These are phyloP conservation scores for Magnaporthiopsis incrustans DNA, from an alignment of 2,329 filamentous ascomycete genomes.

Conservation along the genomic window DNA sequence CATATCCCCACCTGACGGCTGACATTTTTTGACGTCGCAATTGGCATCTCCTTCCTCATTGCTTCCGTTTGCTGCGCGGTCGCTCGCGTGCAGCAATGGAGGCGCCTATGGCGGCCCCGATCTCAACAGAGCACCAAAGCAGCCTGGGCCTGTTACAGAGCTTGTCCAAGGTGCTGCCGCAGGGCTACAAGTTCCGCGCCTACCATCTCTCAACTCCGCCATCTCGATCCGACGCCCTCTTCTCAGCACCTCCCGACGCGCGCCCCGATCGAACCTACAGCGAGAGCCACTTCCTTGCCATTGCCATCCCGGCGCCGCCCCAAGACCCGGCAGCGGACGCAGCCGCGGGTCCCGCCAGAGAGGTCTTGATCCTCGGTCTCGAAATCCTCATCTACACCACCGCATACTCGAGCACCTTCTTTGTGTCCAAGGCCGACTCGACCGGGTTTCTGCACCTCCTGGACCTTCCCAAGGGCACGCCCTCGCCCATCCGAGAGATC, in stretches of 20 bases:
- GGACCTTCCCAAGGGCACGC: conserved; percentile 49
- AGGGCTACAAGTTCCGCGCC: conserved; percentile 53
- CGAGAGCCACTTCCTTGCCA: conserved; percentile 68
- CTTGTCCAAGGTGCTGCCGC: conserved; percentile 45
- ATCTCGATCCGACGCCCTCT: conserved; percentile 65
- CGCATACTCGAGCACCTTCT: conserved; percentile 71
- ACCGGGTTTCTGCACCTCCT: conserved; percentile 75
- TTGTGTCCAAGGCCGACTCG: conserved; percentile 95
- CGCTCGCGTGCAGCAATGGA: not conserved
- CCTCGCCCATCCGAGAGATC: conserved; percentile 67
- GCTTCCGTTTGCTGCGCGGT: not conserved
- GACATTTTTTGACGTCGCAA: not conserved
- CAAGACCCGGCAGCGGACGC: not conserved
- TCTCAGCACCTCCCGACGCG: conserved; percentile 65
- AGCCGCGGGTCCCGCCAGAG: conserved; percentile 18
- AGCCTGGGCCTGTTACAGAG: conserved; percentile 25
- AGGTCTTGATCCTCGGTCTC: conserved; percentile 71
- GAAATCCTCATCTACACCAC: conserved; percentile 87
- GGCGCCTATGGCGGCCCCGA: not conserved
- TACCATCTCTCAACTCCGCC: conserved; percentile 87
- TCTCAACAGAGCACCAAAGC: conserved; percentile 13
- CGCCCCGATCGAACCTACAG: conserved; percentile 72
- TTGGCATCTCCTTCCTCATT: not conserved
- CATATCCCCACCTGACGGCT: not conserved
- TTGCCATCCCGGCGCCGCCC: conserved; percentile 34